Evolutionary conservation across 352 stramenopile genomes (phyloP).

Genomic region (Sclerospora graminicola): DNA sequence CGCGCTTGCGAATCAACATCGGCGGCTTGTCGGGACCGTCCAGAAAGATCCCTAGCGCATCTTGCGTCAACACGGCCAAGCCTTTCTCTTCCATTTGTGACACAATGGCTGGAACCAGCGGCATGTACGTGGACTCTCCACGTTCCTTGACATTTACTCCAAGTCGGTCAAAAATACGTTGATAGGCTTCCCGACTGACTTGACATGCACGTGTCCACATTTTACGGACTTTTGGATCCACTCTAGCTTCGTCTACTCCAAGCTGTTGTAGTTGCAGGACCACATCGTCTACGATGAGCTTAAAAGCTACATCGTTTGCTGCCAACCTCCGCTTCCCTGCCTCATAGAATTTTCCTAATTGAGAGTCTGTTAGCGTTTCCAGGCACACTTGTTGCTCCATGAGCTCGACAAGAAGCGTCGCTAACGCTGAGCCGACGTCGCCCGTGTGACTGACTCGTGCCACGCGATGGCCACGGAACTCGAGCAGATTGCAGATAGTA

Average conservation of each 20-base stretch:
- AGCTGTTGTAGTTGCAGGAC: slow-evolving; percentile 68
- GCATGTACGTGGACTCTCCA: slow-evolving; percentile 72
- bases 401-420: slow-evolving; percentile 64
- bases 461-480: slow-evolving; percentile 68
- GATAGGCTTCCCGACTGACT: slow-evolving; percentile 60
- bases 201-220: slow-evolving; percentile 59
- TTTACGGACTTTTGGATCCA: slow-evolving; percentile 32
- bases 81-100: slow-evolving; percentile 32
- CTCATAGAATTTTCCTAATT: slow-evolving; percentile 64
- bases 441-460: slow-evolving; percentile 67
- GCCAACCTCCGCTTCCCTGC: slow-evolving; percentile 31
- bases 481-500: slow-evolving; percentile 69
- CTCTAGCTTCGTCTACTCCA: slow-evolving; percentile 6
- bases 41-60: slow-evolving; percentile 65
- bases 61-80: slow-evolving; percentile 42
- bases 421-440: slow-evolving; percentile 67
- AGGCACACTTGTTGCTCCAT: slow-evolving; percentile 40
- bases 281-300: slow-evolving; percentile 48
- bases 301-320: slow-evolving; percentile 22
- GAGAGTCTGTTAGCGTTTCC: slow-evolving; percentile 39
- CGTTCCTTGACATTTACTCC: slow-evolving; percentile 51
- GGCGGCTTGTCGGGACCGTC: slow-evolving; percentile 57
- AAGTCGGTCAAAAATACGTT: slow-evolving; percentile 56
- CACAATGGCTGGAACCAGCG: slow-evolving; percentile 38
- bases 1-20: slow-evolving; percentile 76